Conservation (phyloP, 768 basidiomycete genomes). For the Amyloporia xantha region DNA sequence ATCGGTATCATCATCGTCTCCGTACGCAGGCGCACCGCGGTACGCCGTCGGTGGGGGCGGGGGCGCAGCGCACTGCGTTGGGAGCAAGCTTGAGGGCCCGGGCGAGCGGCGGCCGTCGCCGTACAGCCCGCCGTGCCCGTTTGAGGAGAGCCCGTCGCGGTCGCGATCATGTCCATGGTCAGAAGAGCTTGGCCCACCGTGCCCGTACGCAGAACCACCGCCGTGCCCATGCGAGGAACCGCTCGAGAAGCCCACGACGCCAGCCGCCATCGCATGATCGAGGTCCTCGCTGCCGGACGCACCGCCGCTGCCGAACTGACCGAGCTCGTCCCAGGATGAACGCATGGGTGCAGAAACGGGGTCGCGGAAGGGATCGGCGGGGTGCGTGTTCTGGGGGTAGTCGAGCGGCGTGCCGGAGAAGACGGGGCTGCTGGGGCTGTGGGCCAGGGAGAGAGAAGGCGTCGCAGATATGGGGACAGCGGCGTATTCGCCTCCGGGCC, state of each 20-base stretch:
- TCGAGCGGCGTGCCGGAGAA: neutral
- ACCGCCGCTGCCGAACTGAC: neutral
- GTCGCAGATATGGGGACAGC: neutral
- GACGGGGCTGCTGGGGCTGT: neutral
- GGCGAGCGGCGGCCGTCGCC: neutral
- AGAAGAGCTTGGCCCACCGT: slow-evolving; percentile 7
- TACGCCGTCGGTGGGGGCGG: slow-evolving; percentile 10
- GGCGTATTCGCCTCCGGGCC: neutral
- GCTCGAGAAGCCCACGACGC: slow-evolving; percentile 3
- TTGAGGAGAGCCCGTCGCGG: slow-evolving; percentile 3
- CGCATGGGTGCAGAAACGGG: neutral
- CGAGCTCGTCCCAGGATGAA: slow-evolving; percentile 7
- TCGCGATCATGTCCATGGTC: slow-evolving; percentile 9
- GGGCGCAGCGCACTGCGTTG: slow-evolving; percentile 9
- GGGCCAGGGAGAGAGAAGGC: neutral
- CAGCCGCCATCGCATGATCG: neutral
- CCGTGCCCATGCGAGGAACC: slow-evolving; percentile 11
- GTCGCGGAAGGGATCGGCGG: neutral
- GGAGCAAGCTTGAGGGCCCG: slow-evolving; percentile 16
- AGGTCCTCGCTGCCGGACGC: neutral
- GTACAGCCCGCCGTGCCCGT: slow-evolving; percentile 7
- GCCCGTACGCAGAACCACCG: slow-evolving; percentile 5
- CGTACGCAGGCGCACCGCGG: neutral
- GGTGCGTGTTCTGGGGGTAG: neutral
- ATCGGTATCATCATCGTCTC: slow-evolving; percentile 9